phyloP scores from a whole-genome alignment of 176 grass and related monocot genomes.

The Urochloa ruziziensis region DNA sequence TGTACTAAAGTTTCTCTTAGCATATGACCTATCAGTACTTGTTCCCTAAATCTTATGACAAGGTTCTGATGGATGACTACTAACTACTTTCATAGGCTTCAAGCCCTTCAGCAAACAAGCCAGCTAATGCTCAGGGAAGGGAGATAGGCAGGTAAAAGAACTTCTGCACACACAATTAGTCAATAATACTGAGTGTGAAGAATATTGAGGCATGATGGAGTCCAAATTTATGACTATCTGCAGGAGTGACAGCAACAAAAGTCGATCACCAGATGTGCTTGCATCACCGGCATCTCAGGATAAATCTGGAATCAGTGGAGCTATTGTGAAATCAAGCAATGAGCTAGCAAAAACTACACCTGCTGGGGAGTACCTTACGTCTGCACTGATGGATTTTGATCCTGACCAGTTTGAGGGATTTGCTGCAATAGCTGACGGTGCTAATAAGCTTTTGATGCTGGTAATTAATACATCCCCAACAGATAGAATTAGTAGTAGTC shows the following conservation, averaged over 20 bases:
- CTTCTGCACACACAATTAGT: neutral
- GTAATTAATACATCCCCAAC: conserved; percentile 41
- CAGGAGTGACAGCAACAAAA: conserved; percentile 58
- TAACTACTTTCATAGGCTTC: conserved; percentile 54
- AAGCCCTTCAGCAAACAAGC: conserved; percentile 62
- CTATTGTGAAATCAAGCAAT: conserved; percentile 85
- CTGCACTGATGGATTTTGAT: conserved; percentile 92
- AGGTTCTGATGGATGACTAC: conserved; percentile 13
- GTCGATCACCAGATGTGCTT: conserved; percentile 32
- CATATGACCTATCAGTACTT: conserved; percentile 10
- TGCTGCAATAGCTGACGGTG: conserved; percentile 95
- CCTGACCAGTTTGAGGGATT: conserved; percentile 90
- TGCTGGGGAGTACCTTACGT: conserved; percentile 94
- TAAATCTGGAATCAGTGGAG: conserved; percentile 72
- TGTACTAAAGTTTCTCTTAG: neutral
- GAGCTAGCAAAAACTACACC: conserved; percentile 89
- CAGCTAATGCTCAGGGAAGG: conserved; percentile 46
- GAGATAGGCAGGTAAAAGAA: conserved; percentile 65
- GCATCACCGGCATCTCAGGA: conserved; percentile 37
- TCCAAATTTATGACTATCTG: conserved; percentile 20
- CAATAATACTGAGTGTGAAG: neutral
- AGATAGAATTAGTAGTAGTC: neutral
- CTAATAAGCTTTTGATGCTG: conserved; percentile 99
- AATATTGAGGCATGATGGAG: neutral
- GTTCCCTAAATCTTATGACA: neutral